Base-by-base conservation (phyloP, 2,329 filamentous ascomycete species). In the Orbilia oligospora region DNA sequence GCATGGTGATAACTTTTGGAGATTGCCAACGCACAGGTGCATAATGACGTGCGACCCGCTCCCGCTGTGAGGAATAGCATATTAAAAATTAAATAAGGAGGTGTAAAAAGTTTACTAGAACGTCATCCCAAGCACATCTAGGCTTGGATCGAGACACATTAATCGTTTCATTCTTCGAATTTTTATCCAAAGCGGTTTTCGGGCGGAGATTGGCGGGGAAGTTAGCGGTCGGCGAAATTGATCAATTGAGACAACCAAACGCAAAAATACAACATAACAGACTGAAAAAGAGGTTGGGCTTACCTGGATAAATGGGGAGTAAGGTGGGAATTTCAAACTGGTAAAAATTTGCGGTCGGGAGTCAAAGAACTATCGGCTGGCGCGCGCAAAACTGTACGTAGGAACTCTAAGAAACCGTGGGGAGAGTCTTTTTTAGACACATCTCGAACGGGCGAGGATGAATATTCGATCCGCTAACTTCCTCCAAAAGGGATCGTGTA, bases 1-100 rank as follows among this genome's bases (percentile, higher is more conserved):
- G 75, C 75, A 72, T 66, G 58, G 68, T 72, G 68, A 72, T 68
- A 51, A 63, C 41, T 44, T 49, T 70, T 49, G 8, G 18, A 65
- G 46, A 58, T 44, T 78, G 75, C 68, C 75, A 78, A 78, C 75
- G 68, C 75, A 78, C 63, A 72, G 75, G 58, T 78, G 75, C 75
- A 78, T 73, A 22, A 78, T 78, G 75, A 72, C 75, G 75, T 78
- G 75, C 68, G 46, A 69, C 66, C 75, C 75, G 75, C 75, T 78
- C 75, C 75, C 75, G 75, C 68, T 61, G 68, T 68, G 55, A 69
- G 38, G 58, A 76, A 64, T 70, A 66, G 55, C 64, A 61, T 55
- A 61, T n/a, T 66, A 58, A 66, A 58, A 66, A 51, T 66, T 65
- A 38, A 33, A 49, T 22, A 56, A 53, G 64, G 22, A 49, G 48